Evolutionary conservation across 192 early-diverging fungal genomes (phyloP).

Genomic region (Coemansia sp.): DNA sequence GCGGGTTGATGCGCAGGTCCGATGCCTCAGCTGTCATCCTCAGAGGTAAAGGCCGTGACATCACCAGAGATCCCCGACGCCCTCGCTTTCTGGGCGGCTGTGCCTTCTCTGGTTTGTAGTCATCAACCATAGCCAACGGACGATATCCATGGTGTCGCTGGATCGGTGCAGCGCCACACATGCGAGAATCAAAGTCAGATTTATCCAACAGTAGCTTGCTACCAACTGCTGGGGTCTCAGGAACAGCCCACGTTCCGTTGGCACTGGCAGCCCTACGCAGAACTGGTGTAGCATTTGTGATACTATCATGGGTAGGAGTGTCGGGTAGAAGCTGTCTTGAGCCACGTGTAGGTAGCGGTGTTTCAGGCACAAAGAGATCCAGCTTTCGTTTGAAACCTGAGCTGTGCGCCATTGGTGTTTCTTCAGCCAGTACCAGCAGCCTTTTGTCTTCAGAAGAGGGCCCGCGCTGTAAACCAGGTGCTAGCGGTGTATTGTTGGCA

Average conservation of each 20-base stretch:
- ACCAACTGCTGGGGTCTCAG: constrained; percentile 6
- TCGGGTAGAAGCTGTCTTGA: background rate
- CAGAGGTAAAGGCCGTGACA: background rate
- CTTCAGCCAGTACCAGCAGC: constrained; percentile 7
- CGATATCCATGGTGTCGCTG: background rate
- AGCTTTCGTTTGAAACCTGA: constrained; percentile 6
- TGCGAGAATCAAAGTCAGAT: background rate
- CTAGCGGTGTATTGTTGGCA: background rate
- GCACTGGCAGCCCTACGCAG: background rate
- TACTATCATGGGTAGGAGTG: background rate
- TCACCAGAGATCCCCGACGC: background rate
- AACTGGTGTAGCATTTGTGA: background rate
- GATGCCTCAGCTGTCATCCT: background rate
- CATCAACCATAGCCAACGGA: constrained; percentile 5
- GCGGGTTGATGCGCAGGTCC: background rate
- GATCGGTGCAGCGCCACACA: background rate
- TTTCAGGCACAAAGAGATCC: constrained; percentile 11
- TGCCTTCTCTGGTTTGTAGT: background rate
- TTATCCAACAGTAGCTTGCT: background rate
- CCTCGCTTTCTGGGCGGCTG: background rate
- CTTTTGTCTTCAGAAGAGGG: background rate
- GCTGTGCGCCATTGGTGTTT: constrained; percentile 8
- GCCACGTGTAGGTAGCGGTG: constrained; percentile 3
- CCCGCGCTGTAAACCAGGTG: background rate
- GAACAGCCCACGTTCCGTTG: background rate